Percentiles rank a stretch among this genome's conserved stretches.
Conservation (phyloP, 495 filamentous ascomycete genomes). For the Pseudotulostoma volvatum region DNA sequence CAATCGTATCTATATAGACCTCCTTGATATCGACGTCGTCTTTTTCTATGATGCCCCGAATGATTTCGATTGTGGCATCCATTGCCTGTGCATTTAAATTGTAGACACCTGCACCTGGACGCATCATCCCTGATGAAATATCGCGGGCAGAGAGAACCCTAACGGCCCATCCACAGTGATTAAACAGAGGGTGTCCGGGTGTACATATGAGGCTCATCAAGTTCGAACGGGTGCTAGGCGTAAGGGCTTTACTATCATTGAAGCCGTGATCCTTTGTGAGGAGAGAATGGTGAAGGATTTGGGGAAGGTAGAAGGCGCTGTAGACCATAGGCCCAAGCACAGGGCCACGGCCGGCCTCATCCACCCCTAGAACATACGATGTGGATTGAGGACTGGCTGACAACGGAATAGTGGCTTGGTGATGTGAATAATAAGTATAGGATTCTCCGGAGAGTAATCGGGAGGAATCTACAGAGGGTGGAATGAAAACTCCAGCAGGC, state of each 20-base stretch:
- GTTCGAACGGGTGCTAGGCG: constrained; percentile 48
- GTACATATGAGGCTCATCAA: constrained; percentile 67
- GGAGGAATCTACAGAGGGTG: constrained; percentile 53
- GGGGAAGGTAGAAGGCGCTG: constrained; percentile 70
- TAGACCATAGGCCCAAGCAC: constrained; percentile 98
- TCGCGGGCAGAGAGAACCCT: constrained; percentile 69
- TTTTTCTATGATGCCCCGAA: constrained; percentile 51
- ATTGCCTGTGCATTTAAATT: constrained; percentile 97
- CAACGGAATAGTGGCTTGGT: constrained; percentile 33
- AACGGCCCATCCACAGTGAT: constrained; percentile 66
- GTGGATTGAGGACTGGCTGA: constrained; percentile 12
- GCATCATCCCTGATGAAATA: constrained; percentile 68
- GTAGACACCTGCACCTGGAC: constrained; percentile 43
- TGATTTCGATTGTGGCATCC: constrained; percentile 82
- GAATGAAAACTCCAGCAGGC: constrained; percentile 46
- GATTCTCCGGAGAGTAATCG: constrained; percentile 53
- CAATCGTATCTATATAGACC: constrained; percentile 93
- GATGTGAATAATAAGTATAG: constrained; percentile 70
- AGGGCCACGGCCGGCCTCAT: constrained; percentile 90
- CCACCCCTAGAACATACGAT: constrained; percentile 65
- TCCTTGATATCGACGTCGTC: constrained; percentile 64
- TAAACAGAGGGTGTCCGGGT: constrained; percentile 41
- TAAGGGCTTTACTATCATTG: constrained; percentile 83
- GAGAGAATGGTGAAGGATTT: constrained; percentile 47
- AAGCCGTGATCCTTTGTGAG: constrained; percentile 66